Conservation (phyloP, 306 rosid species). For the Quercus rubra region DNA sequence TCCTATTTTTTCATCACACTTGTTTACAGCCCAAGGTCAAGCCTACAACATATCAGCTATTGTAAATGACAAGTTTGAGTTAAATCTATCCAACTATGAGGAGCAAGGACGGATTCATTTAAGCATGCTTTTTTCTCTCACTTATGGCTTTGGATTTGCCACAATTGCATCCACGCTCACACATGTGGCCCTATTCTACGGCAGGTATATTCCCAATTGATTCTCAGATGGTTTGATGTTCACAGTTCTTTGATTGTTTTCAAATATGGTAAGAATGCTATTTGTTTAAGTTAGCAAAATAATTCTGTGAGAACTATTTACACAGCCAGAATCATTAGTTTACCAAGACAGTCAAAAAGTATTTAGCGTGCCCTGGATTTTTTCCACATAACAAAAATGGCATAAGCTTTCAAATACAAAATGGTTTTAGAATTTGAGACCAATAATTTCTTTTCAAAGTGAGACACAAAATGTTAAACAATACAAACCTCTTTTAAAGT, state of each 20-base stretch:
- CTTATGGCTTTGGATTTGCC: constrained; percentile 78
- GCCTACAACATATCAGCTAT: constrained; percentile 50
- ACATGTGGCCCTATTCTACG: constrained; percentile 68
- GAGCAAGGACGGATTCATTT: constrained; percentile 63
- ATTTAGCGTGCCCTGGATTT: background rate
- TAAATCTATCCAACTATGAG: constrained; percentile 35
- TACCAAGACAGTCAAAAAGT: no score
- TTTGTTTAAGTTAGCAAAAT: background rate
- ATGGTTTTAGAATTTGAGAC: background rate
- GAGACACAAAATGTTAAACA: background rate
- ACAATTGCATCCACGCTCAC: constrained; percentile 71
- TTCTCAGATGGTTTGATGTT: background rate
- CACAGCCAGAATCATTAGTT: no score
- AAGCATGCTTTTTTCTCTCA: constrained; percentile 63
- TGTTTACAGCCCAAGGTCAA: constrained; percentile 61
- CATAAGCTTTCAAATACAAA: background rate
- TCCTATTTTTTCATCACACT: constrained; percentile 74
- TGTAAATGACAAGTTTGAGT: constrained; percentile 62
- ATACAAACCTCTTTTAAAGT: background rate
- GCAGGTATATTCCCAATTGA: constrained; percentile 45
- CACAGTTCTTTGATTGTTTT: background rate
- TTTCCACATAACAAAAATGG: background rate
- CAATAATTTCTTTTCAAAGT: background rate
- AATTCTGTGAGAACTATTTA: background rate
- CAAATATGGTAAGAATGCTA: background rate